These are phyloP conservation scores for Aspergillus campestris DNA, from an alignment of 495 filamentous ascomycete species.

Conservation along the genomic window DNA sequence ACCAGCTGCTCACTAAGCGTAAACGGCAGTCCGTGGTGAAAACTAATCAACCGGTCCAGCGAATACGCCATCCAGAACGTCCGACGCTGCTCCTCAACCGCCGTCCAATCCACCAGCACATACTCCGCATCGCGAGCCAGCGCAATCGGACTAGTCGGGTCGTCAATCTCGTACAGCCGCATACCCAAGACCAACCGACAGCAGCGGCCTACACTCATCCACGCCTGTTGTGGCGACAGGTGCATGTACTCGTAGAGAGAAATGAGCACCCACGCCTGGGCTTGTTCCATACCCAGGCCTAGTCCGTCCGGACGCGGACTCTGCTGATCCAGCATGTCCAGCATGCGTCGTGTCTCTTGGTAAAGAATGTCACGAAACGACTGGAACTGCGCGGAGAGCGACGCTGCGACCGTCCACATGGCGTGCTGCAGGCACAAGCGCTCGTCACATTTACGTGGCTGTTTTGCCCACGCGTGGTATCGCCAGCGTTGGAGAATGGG, in stretches of 20 bases:
- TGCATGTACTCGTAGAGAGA: conserved; percentile 46
- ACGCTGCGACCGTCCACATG: conserved; percentile 48
- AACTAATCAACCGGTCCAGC: conserved; percentile 44
- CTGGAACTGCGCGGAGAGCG: conserved; percentile 44
- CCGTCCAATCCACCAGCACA: conserved; percentile 15
- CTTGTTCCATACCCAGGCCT: conserved; percentile 31
- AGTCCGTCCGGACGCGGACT: neutral
- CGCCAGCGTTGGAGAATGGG: conserved; percentile 44
- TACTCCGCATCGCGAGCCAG: conserved; percentile 6
- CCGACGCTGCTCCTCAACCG: conserved; percentile 41
- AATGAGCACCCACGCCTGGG: conserved; percentile 48
- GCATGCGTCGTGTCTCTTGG: conserved; percentile 37
- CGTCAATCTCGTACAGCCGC: conserved; percentile 43
- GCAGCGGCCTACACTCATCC: conserved; percentile 46
- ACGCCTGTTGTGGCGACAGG: conserved; percentile 36
- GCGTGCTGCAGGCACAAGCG: conserved; percentile 42
- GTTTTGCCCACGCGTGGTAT: conserved; percentile 31
- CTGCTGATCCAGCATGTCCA: conserved; percentile 18
- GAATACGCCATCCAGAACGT: conserved; percentile 50
- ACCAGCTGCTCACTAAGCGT: conserved; percentile 45
- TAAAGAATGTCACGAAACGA: conserved; percentile 39
- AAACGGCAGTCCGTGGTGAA: conserved; percentile 37
- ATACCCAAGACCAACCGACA: conserved; percentile 46
- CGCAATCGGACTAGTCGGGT: conserved; percentile 9
- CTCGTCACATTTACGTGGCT: conserved; percentile 18